A percentile compares a stretch with the other conserved stretches of the same genome.
Conservation (phyloP, 2,329 filamentous ascomycete genomes). For the Talaromyces islandicus region DNA sequence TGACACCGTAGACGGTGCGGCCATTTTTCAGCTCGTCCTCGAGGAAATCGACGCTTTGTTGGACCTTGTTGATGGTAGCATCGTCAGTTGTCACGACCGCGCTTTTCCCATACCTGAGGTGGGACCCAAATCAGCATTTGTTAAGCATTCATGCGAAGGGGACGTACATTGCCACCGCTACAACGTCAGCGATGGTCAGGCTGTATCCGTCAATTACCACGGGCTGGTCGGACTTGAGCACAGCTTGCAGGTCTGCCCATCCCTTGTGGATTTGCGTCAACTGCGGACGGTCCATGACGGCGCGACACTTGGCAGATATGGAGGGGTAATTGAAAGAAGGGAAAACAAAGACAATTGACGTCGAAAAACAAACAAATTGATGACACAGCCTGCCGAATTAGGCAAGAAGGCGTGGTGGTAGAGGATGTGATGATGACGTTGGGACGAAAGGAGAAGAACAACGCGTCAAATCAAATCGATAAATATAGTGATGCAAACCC, state of each 20-base stretch:
- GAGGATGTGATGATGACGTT: background rate
- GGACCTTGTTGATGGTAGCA: constrained; percentile 6
- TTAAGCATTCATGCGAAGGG: background rate
- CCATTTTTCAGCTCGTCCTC: constrained; percentile 6
- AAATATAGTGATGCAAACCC: background rate
- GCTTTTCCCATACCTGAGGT: constrained; percentile 8
- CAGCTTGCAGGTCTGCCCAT: constrained; percentile 8
- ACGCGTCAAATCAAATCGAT: background rate
- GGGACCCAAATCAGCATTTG: background rate
- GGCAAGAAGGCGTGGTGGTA: background rate
- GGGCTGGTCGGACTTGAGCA: constrained; percentile 6
- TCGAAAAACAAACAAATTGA: background rate
- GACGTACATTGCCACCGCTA: constrained; percentile 10
- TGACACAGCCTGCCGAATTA: background rate
- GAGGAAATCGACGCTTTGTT: constrained; percentile 13
- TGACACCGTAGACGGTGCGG: constrained; percentile 41
- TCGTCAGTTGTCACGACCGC: constrained; percentile 8
- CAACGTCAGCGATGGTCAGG: constrained; percentile 10
- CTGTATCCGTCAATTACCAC: constrained; percentile 9
- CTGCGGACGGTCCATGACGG: constrained; percentile 4
- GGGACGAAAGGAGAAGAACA: background rate
- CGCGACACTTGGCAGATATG: background rate
- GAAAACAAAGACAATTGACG: background rate
- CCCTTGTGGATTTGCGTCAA: constrained; percentile 3
- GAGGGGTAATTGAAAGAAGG: background rate